phyloP scores from a whole-genome alignment of 1,284 basidiomycete species.

The Sporisorium sorghi region DNA sequence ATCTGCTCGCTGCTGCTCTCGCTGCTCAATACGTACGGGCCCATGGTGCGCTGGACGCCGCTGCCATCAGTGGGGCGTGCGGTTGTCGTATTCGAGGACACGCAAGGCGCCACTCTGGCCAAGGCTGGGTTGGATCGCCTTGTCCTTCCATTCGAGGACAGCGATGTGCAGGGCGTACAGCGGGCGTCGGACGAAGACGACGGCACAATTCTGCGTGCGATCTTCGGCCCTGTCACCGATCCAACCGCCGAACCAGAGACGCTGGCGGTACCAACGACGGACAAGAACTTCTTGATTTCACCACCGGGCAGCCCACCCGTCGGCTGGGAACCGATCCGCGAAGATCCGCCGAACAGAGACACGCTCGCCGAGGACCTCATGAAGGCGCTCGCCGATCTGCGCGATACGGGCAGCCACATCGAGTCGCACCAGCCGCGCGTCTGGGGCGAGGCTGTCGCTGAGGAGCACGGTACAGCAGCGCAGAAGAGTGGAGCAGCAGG shows the following conservation, averaged over 20 bases:
- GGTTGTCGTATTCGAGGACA: constrained; percentile 56
- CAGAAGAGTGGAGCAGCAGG: constrained; percentile 21
- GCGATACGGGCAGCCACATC: constrained; percentile 55
- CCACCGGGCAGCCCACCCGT: constrained; percentile 97
- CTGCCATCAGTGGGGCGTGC: constrained; percentile 60
- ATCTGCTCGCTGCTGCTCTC: constrained; percentile 56
- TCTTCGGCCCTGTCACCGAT: constrained; percentile 32
- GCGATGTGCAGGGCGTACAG: constrained; percentile 37
- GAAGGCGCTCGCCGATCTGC: constrained; percentile 60
- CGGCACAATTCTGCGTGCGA: constrained; percentile 36
- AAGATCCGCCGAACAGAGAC: constrained; percentile 88
- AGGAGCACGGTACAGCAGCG: constrained; percentile 1
- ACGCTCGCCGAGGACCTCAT: constrained; percentile 92
- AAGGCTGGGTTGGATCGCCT: constrained; percentile 61
- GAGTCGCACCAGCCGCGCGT: constrained; percentile 43
- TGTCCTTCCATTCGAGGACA: constrained; percentile 55
- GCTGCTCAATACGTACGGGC: constrained; percentile 61
- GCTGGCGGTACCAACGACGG: constrained; percentile 74
- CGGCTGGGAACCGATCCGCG: constrained; percentile 91
- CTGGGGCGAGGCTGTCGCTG: constrained; percentile 14
- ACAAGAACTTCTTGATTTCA: constrained; percentile 96
- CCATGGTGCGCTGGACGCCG: constrained; percentile 60
- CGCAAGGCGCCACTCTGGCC: constrained; percentile 45
- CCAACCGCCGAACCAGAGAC: constrained; percentile 35
- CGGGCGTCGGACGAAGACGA: constrained; percentile 31